Evolutionary conservation across 805 yeast genomes (phyloP), one percentile per base, ranked within the genome.

Genomic region (Lipomyces japonicus): DNA sequence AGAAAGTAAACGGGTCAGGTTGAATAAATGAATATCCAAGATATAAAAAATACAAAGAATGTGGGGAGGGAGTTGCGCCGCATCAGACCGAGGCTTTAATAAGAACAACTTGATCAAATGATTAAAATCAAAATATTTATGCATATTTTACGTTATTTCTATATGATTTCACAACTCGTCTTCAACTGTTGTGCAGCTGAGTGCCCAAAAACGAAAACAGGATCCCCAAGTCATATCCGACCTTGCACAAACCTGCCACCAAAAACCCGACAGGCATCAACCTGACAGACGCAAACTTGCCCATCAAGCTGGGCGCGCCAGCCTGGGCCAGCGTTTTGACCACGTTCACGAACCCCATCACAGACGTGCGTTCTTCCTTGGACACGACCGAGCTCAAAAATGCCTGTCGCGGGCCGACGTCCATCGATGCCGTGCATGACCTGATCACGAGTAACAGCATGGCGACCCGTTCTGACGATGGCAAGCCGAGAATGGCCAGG

Each of bases 341-440:
- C 34, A 89, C 81, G 62, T 88, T 89, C 7, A 89, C 95, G 1
- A 85, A 72, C 1, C 96, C 96, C 80, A 89, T 75, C 1, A 84
- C 89, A 59, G 74, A 77, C 2, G 95, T 81, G 42, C 90, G 70
- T 42, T 86, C 93, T 9, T 72, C 66, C 10, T 76, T 75, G 14
- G 75, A 73, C 35, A 89, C 79, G 19, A 87, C 71, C 2, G 85
- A 75, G 0, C 95, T 81, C 43, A 89, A 68, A 36, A 89, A 71
- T 6, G 88, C 78, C 67, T 88, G 96, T 44, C 97, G 77, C 4
- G 96, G 96, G 2, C 88, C 93, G 25, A 88, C 95, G 64, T 89
- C 97, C 90, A 89, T 87, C 1, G 90, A 79, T 1, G 82, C 73
- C 0, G 87, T 78, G 2, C 82, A 69, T 51, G 80, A 81, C 56